Evolutionary conservation across 179 eudicot species (phyloP).

Genomic region (Dionaea muscipula): DNA sequence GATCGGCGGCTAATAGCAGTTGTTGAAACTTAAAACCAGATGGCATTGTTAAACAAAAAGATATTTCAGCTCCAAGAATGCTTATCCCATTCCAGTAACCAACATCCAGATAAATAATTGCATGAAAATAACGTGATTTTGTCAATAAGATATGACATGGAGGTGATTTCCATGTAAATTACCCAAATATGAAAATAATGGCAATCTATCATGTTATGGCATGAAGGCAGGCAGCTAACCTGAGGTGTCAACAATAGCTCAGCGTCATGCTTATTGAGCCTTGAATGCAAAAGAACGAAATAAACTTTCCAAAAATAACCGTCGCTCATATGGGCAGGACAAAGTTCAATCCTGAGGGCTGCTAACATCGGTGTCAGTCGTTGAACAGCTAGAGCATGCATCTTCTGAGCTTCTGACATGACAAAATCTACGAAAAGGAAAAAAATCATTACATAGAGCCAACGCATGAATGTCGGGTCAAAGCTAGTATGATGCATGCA

Average conservation of each 20-base stretch:
- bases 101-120: no score
- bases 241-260: constrained; percentile 56
- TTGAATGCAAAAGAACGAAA: constrained; percentile 75
- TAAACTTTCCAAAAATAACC: constrained; percentile 78
- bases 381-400: constrained; percentile 67
- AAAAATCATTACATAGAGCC: neutral
- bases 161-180: no score
- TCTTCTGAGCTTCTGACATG: constrained; percentile 65
- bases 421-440: constrained; percentile 38
- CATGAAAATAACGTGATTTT: no score
- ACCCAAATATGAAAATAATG: no score
- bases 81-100: no score
- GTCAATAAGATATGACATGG: no score
- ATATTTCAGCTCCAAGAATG: no score
- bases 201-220: neutral
- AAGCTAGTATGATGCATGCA: no score
- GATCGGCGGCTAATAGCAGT: no score
- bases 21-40: no score
- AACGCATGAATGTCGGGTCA: no score
- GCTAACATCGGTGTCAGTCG: constrained; percentile 54
- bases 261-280: constrained; percentile 53
- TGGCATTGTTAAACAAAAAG: no score
- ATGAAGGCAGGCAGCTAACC: constrained; percentile 25
- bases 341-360: constrained; percentile 66
- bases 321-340: constrained; percentile 73